Base-by-base conservation (phyloP, 805 yeast genomes). In the Candida corydali region DNA sequence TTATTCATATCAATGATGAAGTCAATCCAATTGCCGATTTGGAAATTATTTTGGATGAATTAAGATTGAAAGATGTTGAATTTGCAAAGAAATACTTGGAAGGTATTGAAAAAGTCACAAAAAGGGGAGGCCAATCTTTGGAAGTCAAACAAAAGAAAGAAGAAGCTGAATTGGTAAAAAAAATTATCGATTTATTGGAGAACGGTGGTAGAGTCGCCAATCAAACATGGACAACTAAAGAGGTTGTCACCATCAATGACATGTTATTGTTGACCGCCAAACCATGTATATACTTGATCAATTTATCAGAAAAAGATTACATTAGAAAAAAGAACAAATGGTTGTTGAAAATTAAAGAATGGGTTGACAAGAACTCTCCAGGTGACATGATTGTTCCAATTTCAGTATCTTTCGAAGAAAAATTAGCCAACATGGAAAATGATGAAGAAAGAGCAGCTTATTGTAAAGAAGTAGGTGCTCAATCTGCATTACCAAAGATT, bases 21-120 rank as follows among this genome's bases (percentile, higher is more conserved):
- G 98, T 93, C 44, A 80, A 93, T 66, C 98, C 98, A 46, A 81
- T 78, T 35, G 86, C 95, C 59, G 98, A 93, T 68, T 77, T 93
- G 67, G 93, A 86, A 48, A 91, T 93, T 59, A 86, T 93, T 59
- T 74, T 76, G 49, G 86, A 84, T 47, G 98, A 93, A 72, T 78
- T 93, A 65, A 82, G 96, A 69, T 75, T 91, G 60, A 93, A 93
- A 71, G 98, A 93, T 67, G 88, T 93, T 51, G 98, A 93, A 69
- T 93, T 93, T 57, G 83, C 89, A 48, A 79, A 79, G 55, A 89
- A 86, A 73, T 72, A 81, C 61, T 77, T 75, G 57, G 95, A 76
- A 71, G 80, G 76, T 55, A 76, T 80, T 48, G 87, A 78, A 61
- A 86, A 81, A 72, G 76, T 80, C 63, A 82, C 85, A 62, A 82